Percentiles rank a stretch among this genome's conserved stretches.
phyloP scores from a whole-genome alignment of 2,329 filamentous ascomycete genomes.

The Fusarium scirpi region DNA sequence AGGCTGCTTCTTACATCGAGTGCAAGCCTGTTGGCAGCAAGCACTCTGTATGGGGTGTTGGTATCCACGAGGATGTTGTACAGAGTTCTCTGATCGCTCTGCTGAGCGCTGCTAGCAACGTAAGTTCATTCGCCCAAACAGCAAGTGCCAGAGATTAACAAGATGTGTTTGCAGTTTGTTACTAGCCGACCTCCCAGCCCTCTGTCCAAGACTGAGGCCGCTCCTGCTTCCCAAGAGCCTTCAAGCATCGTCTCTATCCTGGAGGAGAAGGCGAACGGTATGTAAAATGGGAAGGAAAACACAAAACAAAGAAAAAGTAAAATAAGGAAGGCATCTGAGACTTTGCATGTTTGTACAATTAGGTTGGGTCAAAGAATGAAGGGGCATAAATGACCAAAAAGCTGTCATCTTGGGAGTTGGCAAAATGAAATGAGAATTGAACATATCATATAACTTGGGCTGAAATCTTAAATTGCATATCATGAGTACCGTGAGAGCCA shows the following conservation, averaged over 20 bases:
- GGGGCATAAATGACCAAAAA: background rate
- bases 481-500: background rate
- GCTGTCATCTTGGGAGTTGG: background rate
- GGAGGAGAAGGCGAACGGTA: constrained; percentile 33
- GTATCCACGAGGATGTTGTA: constrained; percentile 92
- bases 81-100: constrained; percentile 86
- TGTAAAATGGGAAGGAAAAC: constrained; percentile 1
- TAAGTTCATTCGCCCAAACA: constrained; percentile 59
- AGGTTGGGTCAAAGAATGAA: constrained; percentile 1
- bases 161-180: constrained; percentile 4
- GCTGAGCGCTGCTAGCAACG: constrained; percentile 85
- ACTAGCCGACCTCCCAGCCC: constrained; percentile 28
- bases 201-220: constrained; percentile 8
- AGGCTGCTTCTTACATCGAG: constrained; percentile 96
- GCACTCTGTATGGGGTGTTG: constrained; percentile 88
- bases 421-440: background rate
- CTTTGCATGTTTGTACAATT: constrained; percentile 14
- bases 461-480: background rate
- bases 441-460: background rate
- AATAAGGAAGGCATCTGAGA: background rate
- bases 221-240: constrained; percentile 10
- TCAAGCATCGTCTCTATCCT: constrained; percentile 23
- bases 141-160: background rate
- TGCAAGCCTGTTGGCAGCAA: constrained; percentile 77
- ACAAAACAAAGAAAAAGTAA: background rate